These are phyloP conservation scores for Eleusine coracana DNA, from an alignment of 176 grass and related monocot species.

Conservation along the genomic window DNA sequence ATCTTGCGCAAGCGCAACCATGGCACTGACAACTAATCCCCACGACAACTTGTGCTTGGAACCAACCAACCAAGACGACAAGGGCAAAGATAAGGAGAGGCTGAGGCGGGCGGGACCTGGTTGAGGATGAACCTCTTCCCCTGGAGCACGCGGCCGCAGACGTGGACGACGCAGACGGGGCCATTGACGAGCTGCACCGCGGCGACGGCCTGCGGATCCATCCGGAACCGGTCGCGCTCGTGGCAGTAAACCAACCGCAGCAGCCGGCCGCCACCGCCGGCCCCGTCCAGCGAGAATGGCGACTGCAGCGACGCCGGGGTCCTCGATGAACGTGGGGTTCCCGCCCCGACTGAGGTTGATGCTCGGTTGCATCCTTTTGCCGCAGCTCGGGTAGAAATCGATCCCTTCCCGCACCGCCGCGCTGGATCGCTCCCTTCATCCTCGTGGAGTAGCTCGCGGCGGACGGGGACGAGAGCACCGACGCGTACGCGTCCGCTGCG, in stretches of 20 bases:
- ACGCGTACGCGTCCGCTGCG: no score
- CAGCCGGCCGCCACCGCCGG: slow-evolving; percentile 41
- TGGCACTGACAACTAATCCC: background rate
- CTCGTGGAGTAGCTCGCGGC: no score
- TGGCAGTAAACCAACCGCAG: slow-evolving; percentile 77
- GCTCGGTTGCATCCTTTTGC: no score
- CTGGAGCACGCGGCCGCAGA: slow-evolving; percentile 72
- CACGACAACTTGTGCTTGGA: background rate
- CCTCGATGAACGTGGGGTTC: background rate
- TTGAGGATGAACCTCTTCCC: slow-evolving; percentile 90
- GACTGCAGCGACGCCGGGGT: slow-evolving; percentile 20
- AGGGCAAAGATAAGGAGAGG: background rate
- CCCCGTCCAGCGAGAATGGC: background rate
- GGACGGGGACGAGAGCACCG: no score
- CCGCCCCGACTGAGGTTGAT: background rate
- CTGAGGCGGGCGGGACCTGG: slow-evolving; percentile 38
- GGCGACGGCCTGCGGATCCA: slow-evolving; percentile 73
- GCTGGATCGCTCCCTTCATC: no score
- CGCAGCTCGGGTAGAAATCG: no score
- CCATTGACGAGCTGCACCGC: slow-evolving; percentile 73
- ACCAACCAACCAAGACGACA: background rate
- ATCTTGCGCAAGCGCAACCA: background rate
- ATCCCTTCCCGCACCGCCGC: no score
- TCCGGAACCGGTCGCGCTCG: slow-evolving; percentile 61
- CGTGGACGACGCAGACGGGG: slow-evolving; percentile 66